Evolutionary conservation across 352 stramenopile genomes (phyloP), one percentile per base, ranked within the genome.

Genomic region (Globisporangium solare): DNA sequence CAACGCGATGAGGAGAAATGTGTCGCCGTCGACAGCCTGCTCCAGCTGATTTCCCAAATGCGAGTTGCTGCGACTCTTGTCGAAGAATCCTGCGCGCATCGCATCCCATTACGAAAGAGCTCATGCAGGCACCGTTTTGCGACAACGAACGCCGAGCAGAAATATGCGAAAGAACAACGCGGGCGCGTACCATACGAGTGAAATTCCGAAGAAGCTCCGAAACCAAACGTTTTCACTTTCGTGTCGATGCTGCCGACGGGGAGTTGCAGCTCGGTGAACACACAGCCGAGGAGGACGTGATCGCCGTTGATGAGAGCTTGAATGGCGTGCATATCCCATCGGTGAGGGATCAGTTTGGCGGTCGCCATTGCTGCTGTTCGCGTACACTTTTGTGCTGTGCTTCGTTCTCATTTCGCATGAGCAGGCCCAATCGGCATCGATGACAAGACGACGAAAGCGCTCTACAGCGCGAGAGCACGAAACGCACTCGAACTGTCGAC

Each of bases 281-380:
- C 58, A 0, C 79, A 66, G 0, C 12, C 40, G 1, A 89, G 48
- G 8, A 85, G 60, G 21, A 51, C 51, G 8, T 58, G 41, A 40
- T 86, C 67, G 18, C 62, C 54, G 13, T 58, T 69, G 0, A 60
- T 42, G 5, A 87, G 52, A 0, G 79, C 76, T 21, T 86, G 70
- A 15, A 87, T 58, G 0, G 63, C 68, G 32, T 89, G 79, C 73
- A 89, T 79, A 55, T 73, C 68, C 76, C 76, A 87, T 39, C 79
- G 74, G 40, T 82, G 70, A 2, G 37, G 41, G 15, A 83, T 64
- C 12, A 89, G 40, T 57, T 68, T 74, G 5, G 58, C 47, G 32
- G 18, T 47, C n/a, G 39, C 5, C 20, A 11, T 13, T 4, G 3
- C 21, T 18, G n/a, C 21, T 13, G 37, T 21, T 55, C 5, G 14